Evolutionary conservation across 441 rosid genomes (phyloP), one percentile per base, ranked within the genome.

Genomic region (Dalechampia spathulata): DNA sequence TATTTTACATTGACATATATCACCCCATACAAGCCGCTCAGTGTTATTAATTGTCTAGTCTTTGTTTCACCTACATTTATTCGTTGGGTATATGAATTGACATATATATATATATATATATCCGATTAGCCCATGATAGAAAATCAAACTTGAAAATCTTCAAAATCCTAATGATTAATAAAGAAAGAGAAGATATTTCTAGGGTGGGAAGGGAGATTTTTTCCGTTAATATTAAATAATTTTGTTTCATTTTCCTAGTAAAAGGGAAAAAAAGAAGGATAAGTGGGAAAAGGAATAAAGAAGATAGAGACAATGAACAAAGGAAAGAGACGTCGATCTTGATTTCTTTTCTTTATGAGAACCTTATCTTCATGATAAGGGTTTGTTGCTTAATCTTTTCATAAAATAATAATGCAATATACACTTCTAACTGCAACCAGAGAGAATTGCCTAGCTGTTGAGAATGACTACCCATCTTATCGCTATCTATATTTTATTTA

Each of bases 381-480:
- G 53, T 54, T 37, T 20, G 60, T 70, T 51, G 49, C 49, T 25
- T 52, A 27, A 70, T 57, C 66, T 70, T 40, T 40, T 65, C 70
- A 38, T 2, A 20, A 42, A n/a, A n/a, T n/a, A 49, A 48, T 57
- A 4, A 41, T 30, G 39, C 49, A 40, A 16, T 0, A 17, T 28
- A 28, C 34, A 28, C 12, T n/a, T 14, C 12, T 15, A 38, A 9
- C n/a, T 14, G 2, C 50, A 46, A 25, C 34, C n/a, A 39, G 5
- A 39, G 16, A 39, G 17, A 41, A 28, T 3, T 3, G 45, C 21
- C 21, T 41, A 41, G 45, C 45, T 41, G 45, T 41, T 16, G 45
- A n/a, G 21, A 16, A 41, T n/a, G 45, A 14, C 45, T 21, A 41
- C 10, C 45, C 6, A 0, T 19, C 43, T 40, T 40, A 15, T 14